Base-by-base conservation (phyloP, 202 grass and related monocot species). In the Eragrostis tef region DNA sequence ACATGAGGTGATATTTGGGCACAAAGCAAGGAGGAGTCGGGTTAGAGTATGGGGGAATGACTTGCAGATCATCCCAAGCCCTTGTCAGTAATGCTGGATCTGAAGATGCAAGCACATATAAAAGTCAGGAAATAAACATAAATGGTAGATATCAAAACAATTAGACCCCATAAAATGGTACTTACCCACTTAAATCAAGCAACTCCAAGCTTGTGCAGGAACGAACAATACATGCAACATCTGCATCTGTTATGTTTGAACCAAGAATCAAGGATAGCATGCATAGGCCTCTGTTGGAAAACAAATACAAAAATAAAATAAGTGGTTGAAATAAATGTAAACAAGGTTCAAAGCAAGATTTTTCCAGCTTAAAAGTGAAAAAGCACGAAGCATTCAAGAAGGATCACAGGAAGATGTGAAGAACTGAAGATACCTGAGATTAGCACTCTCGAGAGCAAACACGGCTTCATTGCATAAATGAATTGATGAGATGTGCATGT, bases 161-260 rank as follows among this genome's bases (percentile, higher is more conserved):
- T 66, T 82, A 52, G 41, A 16, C 0, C 3, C 16, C 47, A 45
- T 8, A 78, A 57, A 77, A 80, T 13, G n/a, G 17, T 41, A 26
- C 85, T 68, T 90, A 99, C 96, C 96, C 90, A 7, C 90, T 96
- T 80, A 99, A 86, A 90, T 99, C 92, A 87, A 99, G 90, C 43
- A 96, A 74, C 81, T 93, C 96, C 81, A 96, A 84, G 81, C 71
- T 93, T 11, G 78, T 51, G 42, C 75, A 87, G 70, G 89, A 90
- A 59, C 86, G 87, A 86, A 95, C 85, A 73, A 99, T 90, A 77
- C 93, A 81, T 76, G 93, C 91, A 76, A 99, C 90, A 72, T 93
- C 92, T 86, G 90, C 96, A 84, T 99, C 96, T 65, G 93, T 99
- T 70, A 99, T 89, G 88, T 85, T 93, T 78, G 84, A 92, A 72